Percentiles rank a stretch among this genome's conserved stretches.
phyloP scores from a whole-genome alignment of 257 asterid species.

The Pogostemon cablin region DNA sequence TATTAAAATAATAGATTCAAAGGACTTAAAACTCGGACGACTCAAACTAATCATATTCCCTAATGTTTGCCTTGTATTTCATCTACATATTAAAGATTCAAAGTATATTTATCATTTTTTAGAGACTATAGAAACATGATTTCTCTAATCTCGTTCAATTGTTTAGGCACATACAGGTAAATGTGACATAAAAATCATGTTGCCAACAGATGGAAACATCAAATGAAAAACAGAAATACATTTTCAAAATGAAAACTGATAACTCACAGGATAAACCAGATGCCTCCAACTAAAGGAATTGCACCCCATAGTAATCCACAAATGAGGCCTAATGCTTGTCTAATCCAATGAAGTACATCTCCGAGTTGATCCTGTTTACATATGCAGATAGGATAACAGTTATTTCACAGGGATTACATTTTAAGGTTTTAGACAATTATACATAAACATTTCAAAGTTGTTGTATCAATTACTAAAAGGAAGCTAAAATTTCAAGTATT shows the following conservation, averaged over 20 bases:
- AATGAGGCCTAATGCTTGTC: conserved; percentile 77
- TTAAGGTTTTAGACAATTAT: not conserved
- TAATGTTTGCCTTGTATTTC: not conserved
- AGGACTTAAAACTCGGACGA: not conserved
- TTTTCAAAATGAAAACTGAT: conserved; percentile 2
- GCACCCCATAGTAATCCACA: conserved; percentile 94
- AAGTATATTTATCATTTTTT: not conserved
- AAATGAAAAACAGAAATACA: conserved; percentile 23
- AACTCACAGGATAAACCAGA: conserved; percentile 86
- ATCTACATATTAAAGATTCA: conserved; percentile 7
- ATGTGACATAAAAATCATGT: no score
- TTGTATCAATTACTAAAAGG: conserved; percentile 14
- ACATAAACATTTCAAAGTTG: conserved; percentile 6
- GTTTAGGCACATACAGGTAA: not conserved
- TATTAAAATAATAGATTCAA: no score
- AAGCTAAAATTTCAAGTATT: conserved; percentile 7
- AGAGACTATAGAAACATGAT: conserved; percentile 15
- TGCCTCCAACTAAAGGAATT: conserved; percentile 90
- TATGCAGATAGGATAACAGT: conserved; percentile 24
- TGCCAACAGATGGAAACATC: conserved; percentile 1
- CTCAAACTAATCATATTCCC: not conserved
- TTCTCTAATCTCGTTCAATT: not conserved
- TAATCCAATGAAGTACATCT: conserved; percentile 90
- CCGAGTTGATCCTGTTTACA: conserved; percentile 86
- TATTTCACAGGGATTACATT: conserved; percentile 15